A percentile compares a stretch with the other conserved stretches of the same genome.
phyloP scores from a whole-genome alignment of 352 stramenopile genomes.

The Phytophthora pisi region DNA sequence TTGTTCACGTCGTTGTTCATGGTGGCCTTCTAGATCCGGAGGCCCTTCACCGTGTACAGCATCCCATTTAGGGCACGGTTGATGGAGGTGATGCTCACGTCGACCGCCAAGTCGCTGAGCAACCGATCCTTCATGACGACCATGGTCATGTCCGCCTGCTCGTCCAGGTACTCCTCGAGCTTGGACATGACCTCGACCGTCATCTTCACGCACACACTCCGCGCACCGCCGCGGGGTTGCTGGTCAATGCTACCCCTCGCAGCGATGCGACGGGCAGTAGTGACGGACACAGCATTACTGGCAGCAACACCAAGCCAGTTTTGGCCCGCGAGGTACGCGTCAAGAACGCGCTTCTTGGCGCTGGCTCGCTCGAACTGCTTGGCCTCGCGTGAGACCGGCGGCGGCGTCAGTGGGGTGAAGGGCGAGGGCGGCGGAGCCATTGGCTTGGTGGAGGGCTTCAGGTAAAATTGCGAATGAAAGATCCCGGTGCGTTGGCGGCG shows the following conservation, averaged over 20 bases:
- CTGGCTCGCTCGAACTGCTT: neutral
- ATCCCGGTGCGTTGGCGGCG: neutral
- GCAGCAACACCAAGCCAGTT: neutral
- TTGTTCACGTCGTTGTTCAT: conserved; percentile 35
- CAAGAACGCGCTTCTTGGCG: neutral
- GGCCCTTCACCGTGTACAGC: conserved; percentile 28
- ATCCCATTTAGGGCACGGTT: conserved; percentile 21
- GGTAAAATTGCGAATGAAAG: neutral
- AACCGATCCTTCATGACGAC: neutral
- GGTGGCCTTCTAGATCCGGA: conserved; percentile 25
- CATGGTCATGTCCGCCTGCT: neutral
- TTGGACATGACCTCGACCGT: neutral
- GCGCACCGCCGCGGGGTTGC: neutral
- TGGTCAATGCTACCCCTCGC: neutral
- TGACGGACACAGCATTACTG: neutral
- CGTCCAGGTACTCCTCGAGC: neutral
- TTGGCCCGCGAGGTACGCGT: neutral
- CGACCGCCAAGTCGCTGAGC: neutral
- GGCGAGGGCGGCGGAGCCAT: neutral
- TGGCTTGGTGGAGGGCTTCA: neutral
- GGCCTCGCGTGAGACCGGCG: neutral
- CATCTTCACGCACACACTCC: neutral
- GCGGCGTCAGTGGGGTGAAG: neutral
- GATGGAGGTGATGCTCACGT: conserved; percentile 11
- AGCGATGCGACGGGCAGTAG: neutral